phyloP scores from a whole-genome alignment of 176 grass and related monocot species.

The Avena eriantha region DNA sequence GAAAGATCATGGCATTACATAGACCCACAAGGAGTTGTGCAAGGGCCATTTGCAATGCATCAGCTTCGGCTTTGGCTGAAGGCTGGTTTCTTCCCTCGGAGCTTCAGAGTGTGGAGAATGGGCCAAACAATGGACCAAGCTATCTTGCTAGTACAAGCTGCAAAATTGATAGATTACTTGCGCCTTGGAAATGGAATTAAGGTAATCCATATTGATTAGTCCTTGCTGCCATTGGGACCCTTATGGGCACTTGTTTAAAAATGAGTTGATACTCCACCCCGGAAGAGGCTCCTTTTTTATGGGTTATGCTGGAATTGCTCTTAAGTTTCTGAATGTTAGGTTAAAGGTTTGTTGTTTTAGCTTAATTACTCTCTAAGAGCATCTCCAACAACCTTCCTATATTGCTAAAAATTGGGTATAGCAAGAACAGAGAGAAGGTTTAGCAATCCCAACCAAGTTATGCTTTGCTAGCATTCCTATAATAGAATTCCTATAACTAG shows the following conservation, averaged over 20 bases:
- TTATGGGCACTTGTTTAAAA: not conserved
- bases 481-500: not conserved
- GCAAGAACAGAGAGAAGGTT: not conserved
- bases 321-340: not conserved
- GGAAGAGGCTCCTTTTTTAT: not conserved
- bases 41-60: not conserved
- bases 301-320: not conserved
- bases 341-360: not conserved
- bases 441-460: not conserved
- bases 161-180: not conserved
- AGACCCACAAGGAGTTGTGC: not conserved
- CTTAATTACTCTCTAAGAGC: not conserved
- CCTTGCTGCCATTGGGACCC: not conserved
- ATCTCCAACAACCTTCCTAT: not conserved
- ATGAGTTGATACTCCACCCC: too few species aligned
- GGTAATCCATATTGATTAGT: not conserved
- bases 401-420: not conserved
- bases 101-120: not conserved
- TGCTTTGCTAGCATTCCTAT: not conserved
- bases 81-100: not conserved
- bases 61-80: not conserved
- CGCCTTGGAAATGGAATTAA: not conserved
- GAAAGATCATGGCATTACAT: not conserved
- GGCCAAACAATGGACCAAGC: constrained; percentile 1
- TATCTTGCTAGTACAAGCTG: not conserved